These are phyloP conservation scores for Boletus semigastroideus DNA, from an alignment of 1,284 basidiomycete genomes.

Conservation along the genomic window DNA sequence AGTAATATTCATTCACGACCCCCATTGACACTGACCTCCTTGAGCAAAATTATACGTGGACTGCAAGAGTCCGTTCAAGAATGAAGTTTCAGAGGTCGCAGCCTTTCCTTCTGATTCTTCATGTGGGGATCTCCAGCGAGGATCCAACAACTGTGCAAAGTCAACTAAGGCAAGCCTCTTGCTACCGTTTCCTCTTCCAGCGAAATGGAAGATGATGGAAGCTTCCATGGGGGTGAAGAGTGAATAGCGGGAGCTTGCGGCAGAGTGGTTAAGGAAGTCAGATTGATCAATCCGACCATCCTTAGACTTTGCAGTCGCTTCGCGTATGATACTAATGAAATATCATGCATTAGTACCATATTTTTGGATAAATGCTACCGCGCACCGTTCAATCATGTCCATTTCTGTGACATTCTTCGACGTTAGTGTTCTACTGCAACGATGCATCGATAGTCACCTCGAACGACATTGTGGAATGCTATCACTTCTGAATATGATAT, in stretches of 20 bases:
- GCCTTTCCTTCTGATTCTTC: conserved; percentile 44
- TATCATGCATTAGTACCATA: background rate
- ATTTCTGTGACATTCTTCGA: conserved; percentile 58
- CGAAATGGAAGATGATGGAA: conserved; percentile 94
- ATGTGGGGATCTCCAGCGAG: conserved; percentile 74
- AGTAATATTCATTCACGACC: background rate
- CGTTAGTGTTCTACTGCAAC: conserved; percentile 5
- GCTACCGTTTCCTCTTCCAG: conserved; percentile 68
- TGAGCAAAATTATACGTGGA: conserved; percentile 86
- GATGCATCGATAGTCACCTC: conserved; percentile 49
- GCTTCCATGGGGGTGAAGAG: conserved; percentile 96
- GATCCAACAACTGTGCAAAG: conserved; percentile 88
- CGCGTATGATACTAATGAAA: conserved; percentile 66
- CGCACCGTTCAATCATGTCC: conserved; percentile 90
- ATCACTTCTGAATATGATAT: conserved; percentile 95
- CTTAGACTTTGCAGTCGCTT: conserved; percentile 85
- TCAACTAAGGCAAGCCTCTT: conserved; percentile 80
- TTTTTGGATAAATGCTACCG: background rate
- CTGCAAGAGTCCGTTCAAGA: conserved; percentile 53
- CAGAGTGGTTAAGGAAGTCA: conserved; percentile 77
- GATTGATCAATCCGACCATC: conserved; percentile 89
- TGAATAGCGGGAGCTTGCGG: conserved; percentile 80
- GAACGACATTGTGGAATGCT: conserved; percentile 92
- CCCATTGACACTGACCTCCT: conserved; percentile 59
- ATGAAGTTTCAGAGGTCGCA: conserved; percentile 36